Conservation (phyloP, 805 yeast species). For the Candida gorgasii region DNA sequence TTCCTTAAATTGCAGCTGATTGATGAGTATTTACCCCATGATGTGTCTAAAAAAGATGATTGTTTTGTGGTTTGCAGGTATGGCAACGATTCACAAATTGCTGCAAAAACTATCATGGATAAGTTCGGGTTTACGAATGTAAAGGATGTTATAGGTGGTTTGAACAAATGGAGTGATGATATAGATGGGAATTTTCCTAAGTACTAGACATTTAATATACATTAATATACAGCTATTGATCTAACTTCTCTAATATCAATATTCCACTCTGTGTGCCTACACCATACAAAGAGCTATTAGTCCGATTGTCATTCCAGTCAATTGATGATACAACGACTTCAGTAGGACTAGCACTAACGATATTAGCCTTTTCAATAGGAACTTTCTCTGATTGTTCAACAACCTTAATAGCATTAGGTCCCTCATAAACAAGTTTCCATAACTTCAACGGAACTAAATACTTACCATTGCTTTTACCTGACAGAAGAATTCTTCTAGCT, state of each 20-base stretch:
- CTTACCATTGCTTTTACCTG: slow-evolving; percentile 34
- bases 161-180: slow-evolving; percentile 61
- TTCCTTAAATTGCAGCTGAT: slow-evolving; percentile 27
- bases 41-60: slow-evolving; percentile 16
- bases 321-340: slow-evolving; percentile 49
- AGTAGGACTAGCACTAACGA: slow-evolving; percentile 45
- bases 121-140: slow-evolving; percentile 50
- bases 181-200: slow-evolving; percentile 64
- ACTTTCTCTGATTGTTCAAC: slow-evolving; percentile 30
- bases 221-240: slow-evolving; percentile 17
- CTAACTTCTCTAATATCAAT: slow-evolving; percentile 45
- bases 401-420: slow-evolving; percentile 12
- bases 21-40: slow-evolving; percentile 17
- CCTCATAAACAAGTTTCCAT: slow-evolving; percentile 28
- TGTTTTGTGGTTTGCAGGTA: slow-evolving; percentile 74
- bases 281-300: slow-evolving; percentile 49
- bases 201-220: slow-evolving; percentile 41
- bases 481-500: slow-evolving; percentile 38
- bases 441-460: slow-evolving; percentile 42
- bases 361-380: slow-evolving; percentile 29
- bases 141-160: slow-evolving; percentile 77
- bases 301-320: slow-evolving; percentile 57
- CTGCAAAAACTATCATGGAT: slow-evolving; percentile 57
- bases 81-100: slow-evolving; percentile 90
- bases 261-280: slow-evolving; percentile 55